Evolutionary conservation across 192 early-diverging fungal genomes (phyloP).

Genomic region (Dissophora ornata): DNA sequence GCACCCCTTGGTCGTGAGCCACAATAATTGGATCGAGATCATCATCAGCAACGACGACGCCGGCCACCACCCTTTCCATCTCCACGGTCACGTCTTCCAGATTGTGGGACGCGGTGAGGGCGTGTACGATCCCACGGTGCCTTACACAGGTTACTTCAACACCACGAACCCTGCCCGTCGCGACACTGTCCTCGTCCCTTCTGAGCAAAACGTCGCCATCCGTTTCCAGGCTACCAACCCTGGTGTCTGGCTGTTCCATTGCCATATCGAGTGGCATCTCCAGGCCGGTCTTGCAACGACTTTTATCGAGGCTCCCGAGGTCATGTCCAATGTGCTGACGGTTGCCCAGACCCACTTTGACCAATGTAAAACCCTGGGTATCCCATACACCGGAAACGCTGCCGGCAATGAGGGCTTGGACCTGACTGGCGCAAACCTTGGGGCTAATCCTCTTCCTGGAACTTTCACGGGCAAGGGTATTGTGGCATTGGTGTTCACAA

Average conservation of each 20-base stretch:
- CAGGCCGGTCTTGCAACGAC: constrained; percentile 76
- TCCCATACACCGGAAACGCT: constrained; percentile 75
- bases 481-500: constrained; percentile 75
- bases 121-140: constrained; percentile 58
- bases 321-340: constrained; percentile 66
- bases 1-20: constrained; percentile 69
- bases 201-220: constrained; percentile 73
- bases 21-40: constrained; percentile 75
- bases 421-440: constrained; percentile 65
- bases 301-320: constrained; percentile 79
- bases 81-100: constrained; percentile 89
- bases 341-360: constrained; percentile 55
- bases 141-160: constrained; percentile 54
- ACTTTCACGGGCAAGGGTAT: constrained; percentile 76
- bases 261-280: constrained; percentile 86
- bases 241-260: constrained; percentile 88
- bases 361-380: constrained; percentile 71
- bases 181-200: constrained; percentile 80
- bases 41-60: constrained; percentile 80
- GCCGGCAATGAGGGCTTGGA: constrained; percentile 76
- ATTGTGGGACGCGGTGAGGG: constrained; percentile 72
- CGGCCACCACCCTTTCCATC: constrained; percentile 83
- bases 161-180: constrained; percentile 73
- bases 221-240: constrained; percentile 86
- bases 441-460: constrained; percentile 64